Base-by-base conservation (phyloP, 1,284 basidiomycete genomes). In the Cutaneotrichosporon cyanovorans region DNA sequence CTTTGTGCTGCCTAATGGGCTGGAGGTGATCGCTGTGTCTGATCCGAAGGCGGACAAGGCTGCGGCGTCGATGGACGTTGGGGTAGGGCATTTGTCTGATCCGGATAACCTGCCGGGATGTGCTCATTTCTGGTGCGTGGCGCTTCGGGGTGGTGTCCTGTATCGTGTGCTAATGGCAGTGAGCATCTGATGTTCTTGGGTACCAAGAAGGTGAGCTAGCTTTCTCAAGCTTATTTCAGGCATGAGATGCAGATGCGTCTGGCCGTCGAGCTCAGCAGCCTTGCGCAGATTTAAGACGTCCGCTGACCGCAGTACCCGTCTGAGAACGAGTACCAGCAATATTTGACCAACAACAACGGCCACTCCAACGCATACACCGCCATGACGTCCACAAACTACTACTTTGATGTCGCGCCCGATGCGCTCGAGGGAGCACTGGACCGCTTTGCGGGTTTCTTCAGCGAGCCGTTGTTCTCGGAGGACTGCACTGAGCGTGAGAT, bases 371-470 rank as follows among this genome's bases (percentile, higher is more conserved):
- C 95, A 4, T 98, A 83, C 72, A 98, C 95, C 0, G 83, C 86
- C 3, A 85, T 92, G 47, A 83, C 85, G 19, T 89, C 93, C 68
- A 98, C 95, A 28, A 95, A 92, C 71, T 69, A 66, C 59, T 72
- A 70, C 73, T 98, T 98, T 73, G 87, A 81, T 61, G 87, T 97
- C 35, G 80, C 85, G n/a, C 85, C 89, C 2, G 73, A 81, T n/a
- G 85, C 86, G 20, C 79, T 98, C 5, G 72, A 79, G 4, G 85
- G 84, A 35, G 91, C 93, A 1, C 78, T 99, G 9, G 80, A 88
- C 58, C 84, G 92, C 23, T 98, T 98, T 69, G 79, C 92, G 0
- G 84, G 83, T 2, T 98, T 98, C 76, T 98, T 99, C 74, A 84
- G 87, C 59, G 85, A 83, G 33, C 95, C 95, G 0, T 78, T 95